Conservation (phyloP, 2,329 filamentous ascomycete genomes). For the Amphichorda felina region DNA sequence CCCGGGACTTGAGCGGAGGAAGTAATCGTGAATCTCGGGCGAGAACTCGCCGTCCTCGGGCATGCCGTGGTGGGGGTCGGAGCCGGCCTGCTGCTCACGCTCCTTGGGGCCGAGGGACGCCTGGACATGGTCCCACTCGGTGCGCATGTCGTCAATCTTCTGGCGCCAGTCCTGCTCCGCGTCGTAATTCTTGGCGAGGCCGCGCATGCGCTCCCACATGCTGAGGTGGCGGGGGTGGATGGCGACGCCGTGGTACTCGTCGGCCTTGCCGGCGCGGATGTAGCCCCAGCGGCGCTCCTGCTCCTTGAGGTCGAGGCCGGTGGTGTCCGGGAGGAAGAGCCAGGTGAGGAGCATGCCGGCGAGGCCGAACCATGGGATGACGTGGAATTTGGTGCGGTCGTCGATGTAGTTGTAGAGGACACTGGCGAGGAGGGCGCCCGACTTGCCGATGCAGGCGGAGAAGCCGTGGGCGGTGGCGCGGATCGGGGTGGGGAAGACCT, state of each 20-base stretch:
- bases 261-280: constrained; percentile 63
- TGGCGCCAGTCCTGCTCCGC: constrained; percentile 70
- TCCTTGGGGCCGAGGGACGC: constrained; percentile 35
- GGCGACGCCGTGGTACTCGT: constrained; percentile 87
- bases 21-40: constrained; percentile 42
- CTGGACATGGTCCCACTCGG: constrained; percentile 46
- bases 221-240: constrained; percentile 83
- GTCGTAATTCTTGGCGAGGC: constrained; percentile 73
- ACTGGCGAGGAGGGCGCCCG: constrained; percentile 75
- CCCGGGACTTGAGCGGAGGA: constrained; percentile 29
- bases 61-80: constrained; percentile 11
- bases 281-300: constrained; percentile 90
- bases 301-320: constrained; percentile 91
- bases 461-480: constrained; percentile 91
- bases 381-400: constrained; percentile 73
- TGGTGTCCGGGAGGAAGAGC: constrained; percentile 91
- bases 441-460: constrained; percentile 82
- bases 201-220: constrained; percentile 72
- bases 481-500: constrained; percentile 91
- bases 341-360: constrained; percentile 72
- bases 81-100: constrained; percentile 16
- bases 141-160: constrained; percentile 72
- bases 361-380: constrained; percentile 93
- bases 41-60: constrained; percentile 38
- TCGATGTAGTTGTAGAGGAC: constrained; percentile 94